Conservation (phyloP, 2,329 filamentous ascomycete species). For the Xylariaceae sp. region DNA sequence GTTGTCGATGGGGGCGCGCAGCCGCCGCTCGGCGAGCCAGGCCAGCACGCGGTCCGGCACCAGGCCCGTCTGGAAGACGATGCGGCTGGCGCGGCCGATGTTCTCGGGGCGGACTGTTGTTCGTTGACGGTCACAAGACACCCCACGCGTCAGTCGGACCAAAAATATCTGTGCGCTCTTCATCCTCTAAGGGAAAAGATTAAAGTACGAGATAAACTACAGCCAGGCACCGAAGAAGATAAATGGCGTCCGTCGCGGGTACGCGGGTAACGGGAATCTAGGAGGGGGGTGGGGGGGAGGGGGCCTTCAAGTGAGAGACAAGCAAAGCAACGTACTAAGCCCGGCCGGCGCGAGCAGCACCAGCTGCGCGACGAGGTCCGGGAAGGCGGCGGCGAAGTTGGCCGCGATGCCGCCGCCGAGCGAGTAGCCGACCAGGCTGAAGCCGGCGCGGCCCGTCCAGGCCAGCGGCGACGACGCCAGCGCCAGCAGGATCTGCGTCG, state of each 20-base stretch:
- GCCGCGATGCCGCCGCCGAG: slow-evolving; percentile 73
- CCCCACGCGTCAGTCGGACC: too few relatives aligned
- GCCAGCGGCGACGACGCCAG: slow-evolving; percentile 61
- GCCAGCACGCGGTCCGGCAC: slow-evolving; percentile 46
- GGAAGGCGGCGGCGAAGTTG: slow-evolving; percentile 67
- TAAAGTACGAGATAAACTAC: too few relatives aligned
- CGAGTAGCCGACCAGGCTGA: slow-evolving; percentile 71
- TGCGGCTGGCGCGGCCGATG: slow-evolving; percentile 40
- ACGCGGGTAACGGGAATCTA: too few relatives aligned
- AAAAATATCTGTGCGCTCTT: too few relatives aligned
- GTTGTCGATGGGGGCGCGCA: slow-evolving; percentile 42
- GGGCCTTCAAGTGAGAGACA: too few relatives aligned
- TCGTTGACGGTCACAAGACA: too few relatives aligned
- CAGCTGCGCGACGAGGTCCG: slow-evolving; percentile 59
- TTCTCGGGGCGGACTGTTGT: slow-evolving; percentile 49
- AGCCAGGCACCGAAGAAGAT: too few relatives aligned
- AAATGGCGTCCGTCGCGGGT: too few relatives aligned
- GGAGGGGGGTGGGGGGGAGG: too few relatives aligned
- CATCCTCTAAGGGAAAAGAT: too few relatives aligned
- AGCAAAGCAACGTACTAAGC: too few relatives aligned
- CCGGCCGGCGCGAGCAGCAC: slow-evolving; percentile 75
- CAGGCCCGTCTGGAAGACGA: slow-evolving; percentile 46
- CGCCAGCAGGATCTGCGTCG: slow-evolving; percentile 62
- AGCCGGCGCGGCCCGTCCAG: slow-evolving; percentile 53
- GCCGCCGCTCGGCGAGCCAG: slow-evolving; percentile 37